Evolutionary conservation across 2,329 filamentous ascomycete species (phyloP).

Genomic region (Neopestalotiopsis clavispora): DNA sequence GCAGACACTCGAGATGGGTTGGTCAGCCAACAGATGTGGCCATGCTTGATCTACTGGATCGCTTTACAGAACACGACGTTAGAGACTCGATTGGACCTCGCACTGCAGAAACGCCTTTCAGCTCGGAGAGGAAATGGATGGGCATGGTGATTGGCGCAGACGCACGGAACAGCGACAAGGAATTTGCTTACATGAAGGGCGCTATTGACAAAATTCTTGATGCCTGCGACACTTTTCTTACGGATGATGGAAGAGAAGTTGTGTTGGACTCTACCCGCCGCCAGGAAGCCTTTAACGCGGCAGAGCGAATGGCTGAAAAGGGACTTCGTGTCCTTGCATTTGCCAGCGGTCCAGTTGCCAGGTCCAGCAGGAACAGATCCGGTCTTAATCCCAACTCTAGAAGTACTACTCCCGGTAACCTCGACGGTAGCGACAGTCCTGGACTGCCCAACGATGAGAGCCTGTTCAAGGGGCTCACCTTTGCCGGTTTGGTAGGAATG

Average conservation of each 20-base stretch:
- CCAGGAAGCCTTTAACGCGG: constrained; percentile 77
- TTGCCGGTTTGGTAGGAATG: constrained; percentile 95
- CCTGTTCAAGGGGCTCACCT: constrained; percentile 80
- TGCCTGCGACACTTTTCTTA: constrained; percentile 89
- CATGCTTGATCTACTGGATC: constrained; percentile 91
- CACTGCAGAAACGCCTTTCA: constrained; percentile 88
- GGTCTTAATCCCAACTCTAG: constrained; percentile 42
- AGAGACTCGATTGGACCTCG: constrained; percentile 84
- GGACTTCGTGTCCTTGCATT: constrained; percentile 92
- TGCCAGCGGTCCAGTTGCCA: constrained; percentile 76
- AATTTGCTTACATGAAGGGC: constrained; percentile 94
- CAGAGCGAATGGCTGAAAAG: constrained; percentile 85
- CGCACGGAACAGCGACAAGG: constrained; percentile 63
- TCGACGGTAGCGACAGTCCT: constrained; percentile 43
- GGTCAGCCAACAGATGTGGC: constrained; percentile 97
- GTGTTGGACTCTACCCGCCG: constrained; percentile 78
- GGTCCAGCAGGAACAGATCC: constrained; percentile 48
- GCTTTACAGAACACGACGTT: constrained; percentile 89
- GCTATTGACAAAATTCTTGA: constrained; percentile 86
- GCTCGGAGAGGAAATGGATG: constrained; percentile 99
- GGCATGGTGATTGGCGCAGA: constrained; percentile 81
- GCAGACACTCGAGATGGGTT: constrained; percentile 84
- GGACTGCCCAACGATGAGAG: constrained; percentile 65
- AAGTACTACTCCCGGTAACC: constrained; percentile 55
- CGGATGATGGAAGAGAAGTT: constrained; percentile 83